phyloP scores from a whole-genome alignment of 441 rosid species.

The Sinapis alba region DNA sequence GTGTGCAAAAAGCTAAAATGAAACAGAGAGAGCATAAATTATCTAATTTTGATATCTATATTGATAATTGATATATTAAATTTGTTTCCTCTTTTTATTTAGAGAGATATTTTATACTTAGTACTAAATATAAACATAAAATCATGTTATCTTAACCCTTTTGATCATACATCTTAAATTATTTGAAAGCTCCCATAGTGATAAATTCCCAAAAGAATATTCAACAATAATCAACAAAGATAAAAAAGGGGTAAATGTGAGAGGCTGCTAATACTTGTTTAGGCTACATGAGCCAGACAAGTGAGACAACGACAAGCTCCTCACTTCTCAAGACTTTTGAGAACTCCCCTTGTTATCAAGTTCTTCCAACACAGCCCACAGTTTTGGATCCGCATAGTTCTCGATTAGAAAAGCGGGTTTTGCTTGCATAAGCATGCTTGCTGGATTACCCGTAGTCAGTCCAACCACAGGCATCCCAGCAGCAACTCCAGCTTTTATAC shows the following conservation, averaged over 20 bases:
- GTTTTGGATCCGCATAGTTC: constrained; percentile 75
- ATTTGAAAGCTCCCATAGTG: background rate
- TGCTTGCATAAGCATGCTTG: constrained; percentile 60
- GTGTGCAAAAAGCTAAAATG: too few species aligned
- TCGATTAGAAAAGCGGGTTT: constrained; percentile 74
- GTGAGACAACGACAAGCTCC: constrained; percentile 44
- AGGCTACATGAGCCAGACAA: too few species aligned
- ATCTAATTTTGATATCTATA: too few species aligned
- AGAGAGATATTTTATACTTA: too few species aligned
- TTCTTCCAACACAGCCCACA: constrained; percentile 77
- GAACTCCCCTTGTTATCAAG: constrained; percentile 49
- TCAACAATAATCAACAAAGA: constrained; percentile 10
- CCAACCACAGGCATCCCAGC: constrained; percentile 93
- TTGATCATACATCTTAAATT: background rate
- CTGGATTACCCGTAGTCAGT: constrained; percentile 80
- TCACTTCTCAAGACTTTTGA: background rate
- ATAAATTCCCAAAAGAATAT: constrained; percentile 13
- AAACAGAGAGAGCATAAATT: too few species aligned
- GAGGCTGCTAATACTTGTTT: too few species aligned
- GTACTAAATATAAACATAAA: background rate
- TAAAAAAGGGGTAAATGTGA: background rate
- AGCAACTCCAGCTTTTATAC: constrained; percentile 96
- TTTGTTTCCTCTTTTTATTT: too few species aligned
- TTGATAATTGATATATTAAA: too few species aligned
- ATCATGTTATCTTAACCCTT: too few species aligned